Percentiles rank a stretch among this genome's conserved stretches.
These are phyloP conservation scores for Croton setiger DNA, from an alignment of 441 rosid species.

Conservation along the genomic window DNA sequence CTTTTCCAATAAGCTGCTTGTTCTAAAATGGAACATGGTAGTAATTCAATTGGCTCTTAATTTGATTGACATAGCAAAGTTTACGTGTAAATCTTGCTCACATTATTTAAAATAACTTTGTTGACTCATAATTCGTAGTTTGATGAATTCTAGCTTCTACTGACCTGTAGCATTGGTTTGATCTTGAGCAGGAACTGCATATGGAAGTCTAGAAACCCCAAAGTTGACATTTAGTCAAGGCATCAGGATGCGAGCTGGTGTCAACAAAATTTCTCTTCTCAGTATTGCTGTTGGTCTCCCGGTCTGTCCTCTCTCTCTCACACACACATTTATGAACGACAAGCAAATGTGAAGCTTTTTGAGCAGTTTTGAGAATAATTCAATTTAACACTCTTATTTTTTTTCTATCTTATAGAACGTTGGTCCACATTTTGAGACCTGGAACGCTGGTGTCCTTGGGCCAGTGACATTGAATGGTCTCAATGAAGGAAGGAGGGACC, in stretches of 20 bases:
- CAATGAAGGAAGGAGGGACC: conserved; percentile 71
- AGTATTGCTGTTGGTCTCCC: conserved; percentile 98
- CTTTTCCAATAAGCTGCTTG: background rate
- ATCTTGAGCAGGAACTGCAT: conserved; percentile 61
- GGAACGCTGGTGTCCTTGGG: conserved; percentile 96
- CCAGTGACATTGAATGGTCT: conserved; percentile 81
- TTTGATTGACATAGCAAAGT: background rate
- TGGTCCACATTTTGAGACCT: conserved; percentile 95
- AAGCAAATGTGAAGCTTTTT: background rate
- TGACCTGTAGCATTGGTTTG: background rate
- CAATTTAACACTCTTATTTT: conserved; percentile 7
- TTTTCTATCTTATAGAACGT: conserved; percentile 56
- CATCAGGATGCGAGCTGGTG: conserved; percentile 71
- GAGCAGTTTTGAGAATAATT: background rate
- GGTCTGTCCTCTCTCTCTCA: conserved; percentile 39
- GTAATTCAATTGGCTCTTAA: background rate
- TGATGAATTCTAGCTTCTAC: background rate
- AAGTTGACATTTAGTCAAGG: conserved; percentile 66
- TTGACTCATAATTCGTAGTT: background rate
- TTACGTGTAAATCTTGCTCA: background rate
- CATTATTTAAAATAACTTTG: background rate
- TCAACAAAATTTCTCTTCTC: conserved; percentile 70
- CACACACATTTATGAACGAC: background rate
- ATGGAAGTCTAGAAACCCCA: conserved; percentile 82
- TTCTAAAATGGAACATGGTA: background rate